Percentiles rank a stretch among this genome's conserved stretches.
These are phyloP conservation scores for Psilocybe cubensis DNA, from an alignment of 768 basidiomycete genomes.

Conservation along the genomic window DNA sequence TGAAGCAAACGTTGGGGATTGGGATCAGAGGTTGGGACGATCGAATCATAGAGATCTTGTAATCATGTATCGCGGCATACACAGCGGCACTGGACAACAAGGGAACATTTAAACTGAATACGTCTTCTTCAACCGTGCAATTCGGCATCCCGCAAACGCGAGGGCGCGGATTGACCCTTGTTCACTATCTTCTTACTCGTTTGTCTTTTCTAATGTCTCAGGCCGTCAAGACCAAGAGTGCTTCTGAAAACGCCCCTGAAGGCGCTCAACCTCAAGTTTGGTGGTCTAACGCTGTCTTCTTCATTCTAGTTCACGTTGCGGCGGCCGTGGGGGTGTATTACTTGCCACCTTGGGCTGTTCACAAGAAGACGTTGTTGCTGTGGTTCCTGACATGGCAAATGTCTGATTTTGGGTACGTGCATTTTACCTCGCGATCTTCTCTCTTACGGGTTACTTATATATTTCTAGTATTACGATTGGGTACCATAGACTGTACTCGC, in stretches of 20 bases:
- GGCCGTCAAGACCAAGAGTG: not conserved
- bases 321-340: slow-evolving; percentile 54
- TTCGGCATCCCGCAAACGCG: not conserved
- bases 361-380: slow-evolving; percentile 51
- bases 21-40: too few relatives aligned
- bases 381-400: slow-evolving; percentile 68
- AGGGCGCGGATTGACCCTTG: not conserved
- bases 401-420: slow-evolving; percentile 66
- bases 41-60: not conserved
- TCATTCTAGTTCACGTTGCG: slow-evolving; percentile 58
- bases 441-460: not conserved
- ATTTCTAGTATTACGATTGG: slow-evolving; percentile 67
- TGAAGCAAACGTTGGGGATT: not conserved
- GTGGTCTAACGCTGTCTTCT: slow-evolving; percentile 68
- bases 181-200: not conserved
- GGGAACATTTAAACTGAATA: not conserved
- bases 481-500: slow-evolving; percentile 82
- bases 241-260: not conserved
- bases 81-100: not conserved
- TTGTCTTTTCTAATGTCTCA: not conserved
- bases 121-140: not conserved
- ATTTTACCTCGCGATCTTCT: not conserved
- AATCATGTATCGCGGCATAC: not conserved
- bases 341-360: slow-evolving; percentile 49
- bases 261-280: slow-evolving; percentile 42